phyloP scores from a whole-genome alignment of 1,139 yeast genomes.

The Scheffersomyces quercinus region DNA sequence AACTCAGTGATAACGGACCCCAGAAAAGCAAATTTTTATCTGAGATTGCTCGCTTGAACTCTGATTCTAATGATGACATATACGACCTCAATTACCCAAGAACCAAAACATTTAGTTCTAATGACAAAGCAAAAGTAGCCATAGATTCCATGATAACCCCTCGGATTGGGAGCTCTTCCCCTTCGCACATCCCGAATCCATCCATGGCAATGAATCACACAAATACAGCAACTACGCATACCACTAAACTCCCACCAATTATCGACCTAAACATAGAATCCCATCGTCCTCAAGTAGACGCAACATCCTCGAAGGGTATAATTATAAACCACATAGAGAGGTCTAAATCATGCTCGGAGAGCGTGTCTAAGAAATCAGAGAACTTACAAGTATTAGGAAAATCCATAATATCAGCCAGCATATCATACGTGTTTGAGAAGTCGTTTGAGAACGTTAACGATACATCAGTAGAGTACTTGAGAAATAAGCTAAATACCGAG shows the following conservation, averaged over 20 bases:
- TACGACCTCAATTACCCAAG: slow-evolving; percentile 37
- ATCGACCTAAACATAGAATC: slow-evolving; percentile 7
- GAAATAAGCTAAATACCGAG: slow-evolving; percentile 49
- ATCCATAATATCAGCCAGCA: slow-evolving; percentile 52
- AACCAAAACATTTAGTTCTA: slow-evolving; percentile 26
- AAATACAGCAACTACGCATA: neutral
- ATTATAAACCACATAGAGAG: slow-evolving; percentile 52
- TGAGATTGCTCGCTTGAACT: slow-evolving; percentile 35
- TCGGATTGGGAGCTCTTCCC: slow-evolving; percentile 13
- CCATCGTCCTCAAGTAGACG: slow-evolving; percentile 10
- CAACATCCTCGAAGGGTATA: slow-evolving; percentile 21
- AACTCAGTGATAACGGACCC: neutral
- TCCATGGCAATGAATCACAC: too few species aligned
- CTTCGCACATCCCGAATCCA: neutral
- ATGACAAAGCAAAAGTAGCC: slow-evolving; percentile 40
- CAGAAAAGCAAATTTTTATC: slow-evolving; percentile 25
- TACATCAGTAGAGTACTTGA: slow-evolving; percentile 56
- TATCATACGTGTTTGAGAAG: slow-evolving; percentile 47
- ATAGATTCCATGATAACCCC: slow-evolving; percentile 44
- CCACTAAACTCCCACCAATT: slow-evolving; percentile 9
- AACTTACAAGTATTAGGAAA: slow-evolving; percentile 61
- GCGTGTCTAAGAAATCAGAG: slow-evolving; percentile 36
- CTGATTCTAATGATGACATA: slow-evolving; percentile 37
- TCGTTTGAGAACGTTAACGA: slow-evolving; percentile 16
- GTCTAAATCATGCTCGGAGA: slow-evolving; percentile 64